A percentile compares a stretch with the other conserved stretches of the same genome.
Conservation (phyloP, 352 stramenopile genomes). For the Phytophthora vignae region DNA sequence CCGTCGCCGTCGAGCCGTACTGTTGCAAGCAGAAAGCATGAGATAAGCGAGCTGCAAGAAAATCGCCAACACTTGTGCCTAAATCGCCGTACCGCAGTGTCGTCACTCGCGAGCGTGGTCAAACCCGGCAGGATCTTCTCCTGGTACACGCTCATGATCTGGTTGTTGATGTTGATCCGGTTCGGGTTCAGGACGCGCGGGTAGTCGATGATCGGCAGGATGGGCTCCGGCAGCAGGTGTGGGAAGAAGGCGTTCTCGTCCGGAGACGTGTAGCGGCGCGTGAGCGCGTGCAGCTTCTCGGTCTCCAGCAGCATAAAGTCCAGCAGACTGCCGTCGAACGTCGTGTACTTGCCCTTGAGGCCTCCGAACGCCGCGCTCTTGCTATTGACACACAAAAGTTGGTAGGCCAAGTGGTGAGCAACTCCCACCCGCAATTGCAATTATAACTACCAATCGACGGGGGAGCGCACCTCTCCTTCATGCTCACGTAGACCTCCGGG, state of each 20-base stretch:
- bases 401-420: too few species aligned
- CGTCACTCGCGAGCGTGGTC: slow-evolving; percentile 89
- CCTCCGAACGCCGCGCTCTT: slow-evolving; percentile 77
- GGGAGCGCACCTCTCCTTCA: slow-evolving; percentile 67
- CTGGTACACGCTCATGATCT: slow-evolving; percentile 97
- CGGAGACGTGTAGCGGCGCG: slow-evolving; percentile 97
- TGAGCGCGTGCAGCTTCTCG: slow-evolving; percentile 94
- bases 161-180: slow-evolving; percentile 98
- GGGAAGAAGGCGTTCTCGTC: slow-evolving; percentile 99
- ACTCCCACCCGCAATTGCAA: slow-evolving; percentile 2
- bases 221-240: slow-evolving; percentile 89
- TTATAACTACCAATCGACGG: background rate
- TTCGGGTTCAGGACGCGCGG: slow-evolving; percentile 94
- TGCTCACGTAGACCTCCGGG: slow-evolving; percentile 93
- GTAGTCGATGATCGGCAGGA: slow-evolving; percentile 94
- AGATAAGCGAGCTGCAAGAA: slow-evolving; percentile 3
- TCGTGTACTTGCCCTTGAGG: slow-evolving; percentile 88
- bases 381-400: slow-evolving; percentile 28
- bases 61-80: background rate
- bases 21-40: slow-evolving; percentile 23
- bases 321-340: slow-evolving; percentile 85
- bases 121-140: slow-evolving; percentile 95
- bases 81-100: slow-evolving; percentile 57
- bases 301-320: slow-evolving; percentile 99
- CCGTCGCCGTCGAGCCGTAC: slow-evolving; percentile 85